Base-by-base conservation (phyloP, 495 filamentous ascomycete genomes). In the Rusavskia elegans region DNA sequence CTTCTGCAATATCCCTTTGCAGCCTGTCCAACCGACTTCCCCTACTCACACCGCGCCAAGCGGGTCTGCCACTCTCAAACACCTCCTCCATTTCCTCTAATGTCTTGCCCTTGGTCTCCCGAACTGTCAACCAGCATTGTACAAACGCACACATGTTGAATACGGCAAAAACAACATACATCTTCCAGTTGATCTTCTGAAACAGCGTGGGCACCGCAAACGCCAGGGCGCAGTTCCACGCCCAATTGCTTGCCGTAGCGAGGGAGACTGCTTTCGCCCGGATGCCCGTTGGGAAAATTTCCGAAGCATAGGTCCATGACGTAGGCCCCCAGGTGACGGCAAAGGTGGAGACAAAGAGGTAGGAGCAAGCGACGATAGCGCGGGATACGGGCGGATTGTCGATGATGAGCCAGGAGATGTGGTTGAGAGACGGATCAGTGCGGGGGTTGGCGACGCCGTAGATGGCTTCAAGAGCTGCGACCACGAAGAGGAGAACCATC, bases 271-370 rank as follows among this genome's bases (percentile, higher is more conserved):
- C 81, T 51, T 79, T 80, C 21, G 79, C 79, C 49, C 81, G 75
- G 53, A 82, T 73, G 60, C 77, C 77, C 53, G 72, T 63, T 0
- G 81, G 81, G 61, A 77, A 83, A 54, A 84, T 81, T 56, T 84
- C 81, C 6, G 76, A 72, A 0, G 79, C 76, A 57, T 82, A 81
- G 0, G 74, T 72, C 80, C 80, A 84, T n/a, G 75, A 73, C 10
- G 69, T 68, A 0, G 75, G 74, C 1, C 72, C 75, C 76, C 75
- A 79, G 14, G 76, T 78, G 13, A 73, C 74, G 6, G 76, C 78
- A 49, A 80, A 83, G 8, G 70, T 73, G 23, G 71, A 72, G 35
- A 83, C 80, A 57, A 82, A 81, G 44, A 83, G 68, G 55, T 82
- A 83, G 14, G 77, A 76, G 58, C 72, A 74, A 10, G 78, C 78